phyloP scores from a whole-genome alignment of 108 stramenopile genomes.

The Fragilariopsis cylindrus region DNA sequence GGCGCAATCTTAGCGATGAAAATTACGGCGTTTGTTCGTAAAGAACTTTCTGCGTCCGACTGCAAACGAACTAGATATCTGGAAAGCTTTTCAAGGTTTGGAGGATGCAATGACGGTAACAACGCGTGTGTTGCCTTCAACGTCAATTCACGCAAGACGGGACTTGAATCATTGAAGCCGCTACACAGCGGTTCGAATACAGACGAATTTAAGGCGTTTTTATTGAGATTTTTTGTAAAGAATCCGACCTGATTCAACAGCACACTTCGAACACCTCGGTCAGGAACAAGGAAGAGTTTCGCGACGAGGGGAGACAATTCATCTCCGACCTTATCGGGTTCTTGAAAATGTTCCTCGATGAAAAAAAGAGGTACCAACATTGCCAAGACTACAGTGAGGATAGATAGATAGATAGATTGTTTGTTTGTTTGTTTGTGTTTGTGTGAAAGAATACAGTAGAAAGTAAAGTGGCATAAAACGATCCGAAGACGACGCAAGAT shows the following conservation, averaged over 20 bases:
- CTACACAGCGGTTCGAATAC: slow-evolving; percentile 90
- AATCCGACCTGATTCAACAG: slow-evolving; percentile 67
- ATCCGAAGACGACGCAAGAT: neutral
- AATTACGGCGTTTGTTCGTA: slow-evolving; percentile 89
- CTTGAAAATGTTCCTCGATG: slow-evolving; percentile 65
- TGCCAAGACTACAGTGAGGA: slow-evolving; percentile 40
- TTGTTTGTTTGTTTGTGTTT: too few relatives aligned
- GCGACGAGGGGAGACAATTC: slow-evolving; percentile 66
- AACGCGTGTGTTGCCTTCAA: slow-evolving; percentile 76
- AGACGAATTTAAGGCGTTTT: slow-evolving; percentile 57
- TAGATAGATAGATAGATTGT: too few relatives aligned
- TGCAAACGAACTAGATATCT: slow-evolving; percentile 86
- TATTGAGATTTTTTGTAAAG: slow-evolving; percentile 60
- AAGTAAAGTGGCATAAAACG: neutral
- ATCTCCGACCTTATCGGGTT: slow-evolving; percentile 45
- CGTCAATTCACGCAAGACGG: slow-evolving; percentile 82
- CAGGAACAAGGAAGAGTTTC: slow-evolving; percentile 75
- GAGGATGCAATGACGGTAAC: slow-evolving; percentile 63
- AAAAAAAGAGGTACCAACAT: slow-evolving; percentile 71
- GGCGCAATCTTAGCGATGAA: slow-evolving; percentile 84
- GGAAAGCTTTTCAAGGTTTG: slow-evolving; percentile 85
- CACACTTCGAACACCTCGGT: slow-evolving; percentile 83
- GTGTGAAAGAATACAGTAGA: neutral
- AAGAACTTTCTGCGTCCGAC: slow-evolving; percentile 67
- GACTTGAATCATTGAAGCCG: slow-evolving; percentile 82